These are phyloP conservation scores for Xerocomellus intermedius DNA, from an alignment of 768 basidiomycete species.

Conservation along the genomic window DNA sequence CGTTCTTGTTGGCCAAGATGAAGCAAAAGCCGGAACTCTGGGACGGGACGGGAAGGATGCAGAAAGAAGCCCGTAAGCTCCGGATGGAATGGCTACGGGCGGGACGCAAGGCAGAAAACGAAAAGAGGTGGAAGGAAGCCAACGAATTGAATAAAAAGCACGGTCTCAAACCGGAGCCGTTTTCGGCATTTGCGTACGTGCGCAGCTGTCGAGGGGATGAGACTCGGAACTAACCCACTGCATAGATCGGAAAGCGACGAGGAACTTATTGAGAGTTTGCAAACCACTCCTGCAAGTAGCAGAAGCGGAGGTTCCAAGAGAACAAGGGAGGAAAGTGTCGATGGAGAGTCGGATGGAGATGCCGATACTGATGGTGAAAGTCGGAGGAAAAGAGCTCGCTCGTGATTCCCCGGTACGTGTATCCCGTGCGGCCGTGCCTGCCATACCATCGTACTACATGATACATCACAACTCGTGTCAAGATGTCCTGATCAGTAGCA, in stretches of 20 bases:
- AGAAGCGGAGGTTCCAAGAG: conserved; percentile 16
- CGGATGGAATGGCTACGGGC: conserved; percentile 26
- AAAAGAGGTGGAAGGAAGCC: conserved; percentile 19
- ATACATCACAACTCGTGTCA: neutral
- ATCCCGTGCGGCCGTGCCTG: neutral
- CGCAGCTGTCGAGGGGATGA: neutral
- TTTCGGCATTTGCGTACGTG: conserved; percentile 27
- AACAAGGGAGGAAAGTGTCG: conserved; percentile 6
- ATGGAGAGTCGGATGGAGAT: conserved; percentile 1
- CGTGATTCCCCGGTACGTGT: conserved; percentile 1
- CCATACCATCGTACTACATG: neutral
- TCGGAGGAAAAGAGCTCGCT: conserved; percentile 15
- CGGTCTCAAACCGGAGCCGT: conserved; percentile 15
- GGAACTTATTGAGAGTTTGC: conserved; percentile 24
- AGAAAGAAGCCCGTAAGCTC: conserved; percentile 20
- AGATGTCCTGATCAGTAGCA: neutral
- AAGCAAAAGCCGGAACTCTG: conserved; percentile 31
- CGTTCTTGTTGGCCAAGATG: conserved; percentile 26
- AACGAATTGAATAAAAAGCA: conserved; percentile 12
- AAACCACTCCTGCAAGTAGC: conserved; percentile 24
- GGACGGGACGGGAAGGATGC: conserved; percentile 31
- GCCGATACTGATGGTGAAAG: neutral
- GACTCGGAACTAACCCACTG: neutral
- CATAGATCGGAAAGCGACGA: conserved; percentile 25
- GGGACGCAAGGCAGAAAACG: conserved; percentile 18